Evolutionary conservation across 352 stramenopile species (phyloP).

Genomic region (Heterotrichella gracilis): DNA sequence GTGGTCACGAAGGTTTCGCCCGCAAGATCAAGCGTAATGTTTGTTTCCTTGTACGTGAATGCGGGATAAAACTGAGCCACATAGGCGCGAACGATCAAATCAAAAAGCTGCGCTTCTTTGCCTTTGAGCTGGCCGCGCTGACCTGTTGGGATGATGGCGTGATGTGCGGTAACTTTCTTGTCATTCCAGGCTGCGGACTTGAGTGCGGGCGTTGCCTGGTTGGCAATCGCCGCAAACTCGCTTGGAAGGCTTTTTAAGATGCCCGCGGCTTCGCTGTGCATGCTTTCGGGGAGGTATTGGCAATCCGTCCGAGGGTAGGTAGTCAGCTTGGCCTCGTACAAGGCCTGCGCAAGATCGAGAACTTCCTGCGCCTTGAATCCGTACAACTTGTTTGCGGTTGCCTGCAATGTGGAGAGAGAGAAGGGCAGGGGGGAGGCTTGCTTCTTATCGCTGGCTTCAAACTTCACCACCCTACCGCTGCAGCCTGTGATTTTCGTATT

Average conservation of each 20-base stretch:
- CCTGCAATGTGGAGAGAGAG: not conserved
- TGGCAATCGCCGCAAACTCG: not conserved
- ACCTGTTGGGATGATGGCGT: not conserved
- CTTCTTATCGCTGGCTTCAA: not conserved
- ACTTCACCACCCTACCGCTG: not conserved
- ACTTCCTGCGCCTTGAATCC: not conserved
- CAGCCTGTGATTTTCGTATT: not conserved
- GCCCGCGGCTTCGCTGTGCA: not conserved
- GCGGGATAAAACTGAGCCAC: not conserved
- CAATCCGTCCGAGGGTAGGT: not conserved
- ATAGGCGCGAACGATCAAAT: constrained; percentile 2
- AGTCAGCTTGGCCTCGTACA: not conserved
- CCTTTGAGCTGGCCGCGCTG: not conserved
- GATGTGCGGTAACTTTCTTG: not conserved
- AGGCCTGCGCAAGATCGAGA: not conserved
- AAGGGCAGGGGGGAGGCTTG: not conserved
- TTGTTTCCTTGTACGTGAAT: not conserved
- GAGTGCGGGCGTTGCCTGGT: not conserved
- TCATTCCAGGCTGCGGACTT: not conserved
- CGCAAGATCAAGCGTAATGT: not conserved
- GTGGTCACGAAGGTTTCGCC: not conserved
- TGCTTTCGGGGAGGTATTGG: not conserved
- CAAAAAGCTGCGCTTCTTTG: constrained; percentile 1
- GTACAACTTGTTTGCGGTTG: not conserved
- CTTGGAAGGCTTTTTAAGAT: constrained; percentile 5